Evolutionary conservation across 768 basidiomycete species (phyloP).

Genomic region (Suillus clintonianus): DNA sequence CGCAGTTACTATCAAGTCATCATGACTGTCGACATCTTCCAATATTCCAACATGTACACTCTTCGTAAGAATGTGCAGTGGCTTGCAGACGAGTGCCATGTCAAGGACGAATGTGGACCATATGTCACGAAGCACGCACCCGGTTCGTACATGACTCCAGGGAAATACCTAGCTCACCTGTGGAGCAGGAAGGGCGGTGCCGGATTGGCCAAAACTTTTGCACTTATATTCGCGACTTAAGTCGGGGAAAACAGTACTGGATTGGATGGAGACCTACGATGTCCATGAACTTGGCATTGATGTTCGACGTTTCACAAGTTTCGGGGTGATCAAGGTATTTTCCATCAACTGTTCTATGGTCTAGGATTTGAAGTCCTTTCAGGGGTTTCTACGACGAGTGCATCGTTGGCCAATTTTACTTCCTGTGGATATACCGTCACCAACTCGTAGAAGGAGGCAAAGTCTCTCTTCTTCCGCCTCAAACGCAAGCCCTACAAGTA

Average conservation of each 20-base stretch:
- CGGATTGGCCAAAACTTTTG: slow-evolving; percentile 87
- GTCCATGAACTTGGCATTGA: slow-evolving; percentile 80
- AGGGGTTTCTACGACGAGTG: slow-evolving; percentile 91
- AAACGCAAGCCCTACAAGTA: not conserved
- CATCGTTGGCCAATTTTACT: slow-evolving; percentile 90
- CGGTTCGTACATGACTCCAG: slow-evolving; percentile 38
- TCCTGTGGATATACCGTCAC: slow-evolving; percentile 34
- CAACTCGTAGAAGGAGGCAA: slow-evolving; percentile 27
- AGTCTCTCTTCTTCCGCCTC: slow-evolving; percentile 24
- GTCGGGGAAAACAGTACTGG: slow-evolving; percentile 78
- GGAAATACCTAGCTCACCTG: not conserved
- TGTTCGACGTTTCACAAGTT: slow-evolving; percentile 91
- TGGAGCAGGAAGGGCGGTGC: slow-evolving; percentile 51
- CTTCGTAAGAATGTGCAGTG: slow-evolving; percentile 84
- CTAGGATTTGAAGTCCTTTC: not conserved
- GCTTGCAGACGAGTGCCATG: slow-evolving; percentile 82
- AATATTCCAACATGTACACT: slow-evolving; percentile 97
- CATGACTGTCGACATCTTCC: slow-evolving; percentile 96
- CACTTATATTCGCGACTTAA: slow-evolving; percentile 85
- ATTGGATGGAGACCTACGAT: slow-evolving; percentile 84
- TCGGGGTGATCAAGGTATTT: slow-evolving; percentile 91
- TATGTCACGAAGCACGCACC: slow-evolving; percentile 73
- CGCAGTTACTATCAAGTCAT: slow-evolving; percentile 94
- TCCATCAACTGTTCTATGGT: not conserved
- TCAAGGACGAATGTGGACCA: slow-evolving; percentile 87